A percentile compares a stretch with the other conserved stretches of the same genome.
Conservation (phyloP, 345 rosid species). For the Mercurialis annua region DNA sequence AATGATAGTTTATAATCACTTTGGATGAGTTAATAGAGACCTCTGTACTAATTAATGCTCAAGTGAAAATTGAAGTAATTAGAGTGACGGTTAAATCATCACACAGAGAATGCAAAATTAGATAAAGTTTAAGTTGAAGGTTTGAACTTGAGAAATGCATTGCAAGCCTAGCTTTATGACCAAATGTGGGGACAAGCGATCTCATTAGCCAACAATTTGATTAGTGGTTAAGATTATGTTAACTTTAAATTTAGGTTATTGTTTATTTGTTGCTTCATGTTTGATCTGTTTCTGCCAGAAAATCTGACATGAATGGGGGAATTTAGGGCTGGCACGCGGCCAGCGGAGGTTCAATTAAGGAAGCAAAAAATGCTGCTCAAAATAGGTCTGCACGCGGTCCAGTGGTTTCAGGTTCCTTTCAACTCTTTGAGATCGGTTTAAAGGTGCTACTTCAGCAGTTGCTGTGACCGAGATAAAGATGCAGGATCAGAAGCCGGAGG, state of each 20-base stretch:
- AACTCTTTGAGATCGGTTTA: constrained; percentile 60
- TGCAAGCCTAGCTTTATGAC: not conserved
- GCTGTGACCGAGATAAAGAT: constrained; percentile 68
- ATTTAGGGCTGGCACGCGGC: too few species aligned
- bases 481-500: constrained; percentile 59
- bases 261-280: constrained; percentile 8
- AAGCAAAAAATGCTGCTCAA: constrained; percentile 33
- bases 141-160: constrained; percentile 1
- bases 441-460: constrained; percentile 68
- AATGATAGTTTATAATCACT: too few species aligned
- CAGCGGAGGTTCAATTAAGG: constrained; percentile 30
- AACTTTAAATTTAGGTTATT: not conserved
- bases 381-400: constrained; percentile 53
- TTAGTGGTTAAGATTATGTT: not conserved
- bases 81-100: too few species aligned
- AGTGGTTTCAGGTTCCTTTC: constrained; percentile 53
- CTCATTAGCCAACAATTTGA: not conserved
- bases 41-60: not conserved
- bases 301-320: constrained; percentile 8
- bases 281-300: constrained; percentile 2
- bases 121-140: not conserved
- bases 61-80: not conserved
- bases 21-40: not conserved
- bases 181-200: not conserved
- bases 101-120: too few species aligned